Percentiles rank a stretch among this genome's conserved stretches.
Evolutionary conservation across 306 rosid species (phyloP).

Genomic region (Corylus americana): DNA sequence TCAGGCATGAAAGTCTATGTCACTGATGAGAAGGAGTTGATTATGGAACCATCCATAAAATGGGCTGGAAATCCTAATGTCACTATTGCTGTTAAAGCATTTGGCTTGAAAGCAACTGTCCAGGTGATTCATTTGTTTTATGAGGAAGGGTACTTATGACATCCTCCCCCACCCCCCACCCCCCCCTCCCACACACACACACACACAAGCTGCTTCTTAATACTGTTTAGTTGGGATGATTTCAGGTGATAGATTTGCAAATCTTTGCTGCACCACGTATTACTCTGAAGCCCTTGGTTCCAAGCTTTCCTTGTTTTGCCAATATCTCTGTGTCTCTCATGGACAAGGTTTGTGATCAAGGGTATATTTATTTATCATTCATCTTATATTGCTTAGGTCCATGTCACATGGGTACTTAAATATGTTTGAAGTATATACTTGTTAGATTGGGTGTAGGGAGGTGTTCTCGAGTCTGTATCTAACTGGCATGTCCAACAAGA

Average conservation of each 20-base stretch:
- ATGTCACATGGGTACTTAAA: background rate
- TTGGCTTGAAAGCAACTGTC: conserved; percentile 83
- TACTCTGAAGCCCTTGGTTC: conserved; percentile 94
- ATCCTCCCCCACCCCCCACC: no score
- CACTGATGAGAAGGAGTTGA: conserved; percentile 95
- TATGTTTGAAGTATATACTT: background rate
- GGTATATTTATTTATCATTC: background rate
- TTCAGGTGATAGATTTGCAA: conserved; percentile 83
- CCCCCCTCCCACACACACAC: no score
- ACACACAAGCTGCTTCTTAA: conserved; percentile 6
- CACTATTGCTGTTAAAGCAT: conserved; percentile 70
- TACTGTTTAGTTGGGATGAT: conserved; percentile 24
- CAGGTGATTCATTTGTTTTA: conserved; percentile 47
- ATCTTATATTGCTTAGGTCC: background rate
- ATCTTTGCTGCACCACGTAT: conserved; percentile 75
- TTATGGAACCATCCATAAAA: conserved; percentile 85
- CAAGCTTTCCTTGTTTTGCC: conserved; percentile 95
- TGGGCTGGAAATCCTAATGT: conserved; percentile 96
- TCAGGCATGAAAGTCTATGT: conserved; percentile 82
- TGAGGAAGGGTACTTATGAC: background rate
- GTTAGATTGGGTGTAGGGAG: background rate
- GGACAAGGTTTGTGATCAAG: conserved; percentile 77
- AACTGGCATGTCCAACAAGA: background rate
- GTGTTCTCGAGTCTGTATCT: background rate
- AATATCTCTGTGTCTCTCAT: conserved; percentile 77